Evolutionary conservation across 495 filamentous ascomycete genomes (phyloP), one percentile per base, ranked within the genome.

Genomic region (Penicilliopsis zonata): DNA sequence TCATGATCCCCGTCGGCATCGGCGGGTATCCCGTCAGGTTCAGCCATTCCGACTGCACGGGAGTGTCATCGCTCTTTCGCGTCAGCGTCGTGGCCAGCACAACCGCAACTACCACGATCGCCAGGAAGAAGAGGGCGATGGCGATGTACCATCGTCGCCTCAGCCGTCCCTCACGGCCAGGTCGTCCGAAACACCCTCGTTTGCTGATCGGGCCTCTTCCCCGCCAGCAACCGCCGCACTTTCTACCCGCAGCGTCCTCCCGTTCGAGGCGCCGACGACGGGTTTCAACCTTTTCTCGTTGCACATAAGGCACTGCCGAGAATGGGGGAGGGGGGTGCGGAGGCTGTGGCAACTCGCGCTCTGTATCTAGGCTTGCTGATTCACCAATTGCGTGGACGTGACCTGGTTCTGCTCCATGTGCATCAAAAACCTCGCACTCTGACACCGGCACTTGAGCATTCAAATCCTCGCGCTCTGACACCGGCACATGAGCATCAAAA

Each of bases 1-100:
- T 92, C 18, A 76, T 63, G 33, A 92, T 63, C 1, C 86, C 86
- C 0, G 81, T 86, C 6, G 80, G 82, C 35, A 94, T 83, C 0
- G 86, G 80, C 20, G 86, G 86, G 40, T 80, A 93, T 16, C 75
- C 75, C 1, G 86, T 92, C 16, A 93, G 50, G 44, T 92, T 94
- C 19, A 92, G 64, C 74, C 80, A 94, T 19, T 70, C 59, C 3
- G 70, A 68, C 37, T 72, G 58, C 10, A 65, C 61, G 0, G 43
- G 41, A 7, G 44, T 69, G 14, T 40, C 43, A 38, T 50, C 49
- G 10, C 45, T 53, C 34, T 64, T 67, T n/a, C 56, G 63, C 13
- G 69, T 69, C 33, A 87, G 52, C 2, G 71, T 66, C 22, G 73
- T 63, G 1, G 70, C 78, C 0, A 86, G 62, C 2, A 74, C 55